phyloP scores from a whole-genome alignment of 2,329 filamentous ascomycete species.

The Colletotrichum sp. region DNA sequence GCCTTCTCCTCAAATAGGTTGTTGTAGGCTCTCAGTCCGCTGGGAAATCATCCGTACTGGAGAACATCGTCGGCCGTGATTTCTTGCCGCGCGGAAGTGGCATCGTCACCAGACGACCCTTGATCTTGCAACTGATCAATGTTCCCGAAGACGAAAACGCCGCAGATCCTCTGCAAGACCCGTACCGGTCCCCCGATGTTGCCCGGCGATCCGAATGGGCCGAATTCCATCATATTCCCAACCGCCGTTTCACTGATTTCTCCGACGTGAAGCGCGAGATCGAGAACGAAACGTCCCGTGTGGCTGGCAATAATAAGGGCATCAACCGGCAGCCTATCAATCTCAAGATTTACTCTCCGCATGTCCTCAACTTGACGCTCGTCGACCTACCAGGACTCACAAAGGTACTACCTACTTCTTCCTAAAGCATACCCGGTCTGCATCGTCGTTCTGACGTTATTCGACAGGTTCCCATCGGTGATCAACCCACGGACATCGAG shows the following conservation, averaged over 20 bases:
- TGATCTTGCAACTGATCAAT: slow-evolving; percentile 98
- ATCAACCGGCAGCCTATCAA: slow-evolving; percentile 98
- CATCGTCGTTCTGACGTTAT: slow-evolving; percentile 12
- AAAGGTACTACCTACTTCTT: slow-evolving; percentile 63
- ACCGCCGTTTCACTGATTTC: slow-evolving; percentile 90
- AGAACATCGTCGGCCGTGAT: slow-evolving; percentile 98
- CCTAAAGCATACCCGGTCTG: neutral
- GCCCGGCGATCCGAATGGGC: slow-evolving; percentile 77
- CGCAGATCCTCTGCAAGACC: slow-evolving; percentile 68
- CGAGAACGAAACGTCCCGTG: slow-evolving; percentile 93
- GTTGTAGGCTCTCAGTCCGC: slow-evolving; percentile 98
- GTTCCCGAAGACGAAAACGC: slow-evolving; percentile 75
- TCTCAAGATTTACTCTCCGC: slow-evolving; percentile 96
- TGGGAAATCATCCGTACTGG: slow-evolving; percentile 96
- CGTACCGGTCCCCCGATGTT: slow-evolving; percentile 80
- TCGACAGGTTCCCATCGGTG: slow-evolving; percentile 86
- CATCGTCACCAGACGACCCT: slow-evolving; percentile 91
- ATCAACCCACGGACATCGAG: slow-evolving; percentile 97
- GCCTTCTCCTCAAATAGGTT: slow-evolving; percentile 66
- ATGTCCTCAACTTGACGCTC: slow-evolving; percentile 94
- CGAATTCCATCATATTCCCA: slow-evolving; percentile 95
- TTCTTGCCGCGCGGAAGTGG: slow-evolving; percentile 96
- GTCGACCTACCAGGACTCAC: slow-evolving; percentile 96
- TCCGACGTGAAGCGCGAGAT: slow-evolving; percentile 94
- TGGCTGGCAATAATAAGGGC: slow-evolving; percentile 93